Percentiles rank a stretch among this genome's conserved stretches.
These are phyloP conservation scores for Diddensiella transvaalensis DNA, from an alignment of 805 yeast species.

Conservation along the genomic window DNA sequence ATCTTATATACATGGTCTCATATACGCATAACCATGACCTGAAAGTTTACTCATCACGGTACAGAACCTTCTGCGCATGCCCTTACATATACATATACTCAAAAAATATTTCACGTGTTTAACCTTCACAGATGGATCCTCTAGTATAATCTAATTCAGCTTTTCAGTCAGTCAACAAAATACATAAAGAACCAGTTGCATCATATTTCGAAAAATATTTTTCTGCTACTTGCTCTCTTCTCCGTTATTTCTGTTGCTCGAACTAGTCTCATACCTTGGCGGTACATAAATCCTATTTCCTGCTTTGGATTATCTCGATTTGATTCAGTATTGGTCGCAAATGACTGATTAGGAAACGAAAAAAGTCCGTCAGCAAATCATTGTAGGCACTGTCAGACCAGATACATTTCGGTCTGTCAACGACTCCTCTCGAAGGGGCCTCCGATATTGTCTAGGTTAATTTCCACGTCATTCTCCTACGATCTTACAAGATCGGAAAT, in stretches of 20 bases:
- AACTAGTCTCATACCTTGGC: neutral
- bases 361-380: constrained; percentile 1
- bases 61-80: too few relatives aligned
- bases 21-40: too few relatives aligned
- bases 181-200: too few relatives aligned
- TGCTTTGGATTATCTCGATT: neutral
- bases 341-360: neutral
- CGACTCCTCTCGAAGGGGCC: neutral
- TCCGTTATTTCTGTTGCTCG: neutral
- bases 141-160: too few relatives aligned
- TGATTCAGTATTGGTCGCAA: neutral
- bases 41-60: too few relatives aligned
- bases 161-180: too few relatives aligned
- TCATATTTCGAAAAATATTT: too few relatives aligned
- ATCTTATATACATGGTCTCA: too few relatives aligned
- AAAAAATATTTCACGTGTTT: too few relatives aligned
- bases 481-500: neutral
- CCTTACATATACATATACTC: too few relatives aligned
- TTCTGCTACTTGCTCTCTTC: too few relatives aligned
- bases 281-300: neutral
- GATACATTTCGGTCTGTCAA: neutral
- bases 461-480: neutral
- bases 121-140: too few relatives aligned
- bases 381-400: neutral
- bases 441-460: neutral